Percentiles rank a stretch among this genome's conserved stretches.
Evolutionary conservation across 306 rosid species (phyloP).

Genomic region (Vicia sativa): DNA sequence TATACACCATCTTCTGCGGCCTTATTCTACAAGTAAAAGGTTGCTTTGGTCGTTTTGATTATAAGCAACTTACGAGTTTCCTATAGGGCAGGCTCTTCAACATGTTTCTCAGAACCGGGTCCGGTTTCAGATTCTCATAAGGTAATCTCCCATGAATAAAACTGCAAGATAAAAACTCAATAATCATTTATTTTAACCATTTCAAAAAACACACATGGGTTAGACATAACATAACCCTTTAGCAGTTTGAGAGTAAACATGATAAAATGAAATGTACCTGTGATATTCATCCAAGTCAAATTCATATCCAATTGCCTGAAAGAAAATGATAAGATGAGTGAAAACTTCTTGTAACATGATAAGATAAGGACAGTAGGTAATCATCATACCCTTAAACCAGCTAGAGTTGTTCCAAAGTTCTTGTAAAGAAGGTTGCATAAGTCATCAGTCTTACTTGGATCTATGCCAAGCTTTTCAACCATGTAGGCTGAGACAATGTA

Average conservation of each 20-base stretch:
- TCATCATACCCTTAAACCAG: conserved; percentile 82
- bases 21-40: background rate
- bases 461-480: conserved; percentile 80
- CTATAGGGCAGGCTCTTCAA: conserved; percentile 67
- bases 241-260: background rate
- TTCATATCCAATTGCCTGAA: conserved; percentile 89
- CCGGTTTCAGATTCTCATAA: conserved; percentile 78
- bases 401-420: conserved; percentile 89
- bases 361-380: background rate
- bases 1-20: conserved; percentile 13
- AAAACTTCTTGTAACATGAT: background rate
- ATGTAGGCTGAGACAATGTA: conserved; percentile 58
- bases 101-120: conserved; percentile 70
- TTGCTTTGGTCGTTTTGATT: background rate
- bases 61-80: conserved; percentile 65
- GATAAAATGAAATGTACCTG: conserved; percentile 43
- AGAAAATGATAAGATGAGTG: conserved; percentile 8
- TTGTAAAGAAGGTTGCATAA: conserved; percentile 69
- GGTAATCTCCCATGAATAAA: conserved; percentile 95
- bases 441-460: conserved; percentile 56
- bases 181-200: background rate
- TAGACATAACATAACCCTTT: background rate
- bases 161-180: conserved; percentile 36
- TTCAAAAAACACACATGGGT: conserved; percentile 5
- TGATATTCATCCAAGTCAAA: conserved; percentile 89